phyloP scores from a whole-genome alignment of 352 stramenopile species.

The Aphanomyces stellatus region DNA sequence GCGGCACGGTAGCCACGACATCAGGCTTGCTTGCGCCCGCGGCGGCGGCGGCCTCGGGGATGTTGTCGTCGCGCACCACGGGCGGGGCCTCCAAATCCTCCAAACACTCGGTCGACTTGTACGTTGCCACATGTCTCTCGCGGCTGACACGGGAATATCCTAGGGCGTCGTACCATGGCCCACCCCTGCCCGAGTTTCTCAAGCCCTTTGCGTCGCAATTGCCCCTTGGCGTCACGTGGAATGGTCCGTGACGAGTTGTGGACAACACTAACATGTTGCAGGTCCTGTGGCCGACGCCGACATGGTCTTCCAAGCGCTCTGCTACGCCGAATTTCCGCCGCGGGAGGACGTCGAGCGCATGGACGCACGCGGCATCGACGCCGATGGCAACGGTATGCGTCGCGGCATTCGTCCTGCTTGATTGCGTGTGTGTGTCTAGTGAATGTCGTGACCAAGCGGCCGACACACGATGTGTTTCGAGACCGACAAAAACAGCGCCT shows the following conservation, averaged over 20 bases:
- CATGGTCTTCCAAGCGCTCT: constrained; percentile 76
- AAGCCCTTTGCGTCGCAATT: constrained; percentile 79
- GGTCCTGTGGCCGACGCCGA: constrained; percentile 73
- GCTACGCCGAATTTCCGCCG: constrained; percentile 72
- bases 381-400: constrained; percentile 21
- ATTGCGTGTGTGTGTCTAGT: neutral
- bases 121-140: no score
- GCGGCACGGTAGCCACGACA: no score
- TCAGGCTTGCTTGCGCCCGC: no score
- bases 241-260: constrained; percentile 26
- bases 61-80: neutral
- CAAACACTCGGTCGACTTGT: neutral
- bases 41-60: neutral
- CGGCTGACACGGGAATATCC: no score
- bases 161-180: constrained; percentile 56
- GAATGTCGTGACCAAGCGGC: constrained; percentile 65
- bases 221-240: constrained; percentile 73
- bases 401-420: no score
- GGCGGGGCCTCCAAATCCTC: neutral
- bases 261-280: neutral
- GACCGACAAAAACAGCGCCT: constrained; percentile 80
- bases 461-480: constrained; percentile 78
- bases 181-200: constrained; percentile 73
- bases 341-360: constrained; percentile 61
- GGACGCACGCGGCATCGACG: constrained; percentile 37